phyloP scores from a whole-genome alignment of 2,329 filamentous ascomycete genomes.

The Exophiala viscosa region DNA sequence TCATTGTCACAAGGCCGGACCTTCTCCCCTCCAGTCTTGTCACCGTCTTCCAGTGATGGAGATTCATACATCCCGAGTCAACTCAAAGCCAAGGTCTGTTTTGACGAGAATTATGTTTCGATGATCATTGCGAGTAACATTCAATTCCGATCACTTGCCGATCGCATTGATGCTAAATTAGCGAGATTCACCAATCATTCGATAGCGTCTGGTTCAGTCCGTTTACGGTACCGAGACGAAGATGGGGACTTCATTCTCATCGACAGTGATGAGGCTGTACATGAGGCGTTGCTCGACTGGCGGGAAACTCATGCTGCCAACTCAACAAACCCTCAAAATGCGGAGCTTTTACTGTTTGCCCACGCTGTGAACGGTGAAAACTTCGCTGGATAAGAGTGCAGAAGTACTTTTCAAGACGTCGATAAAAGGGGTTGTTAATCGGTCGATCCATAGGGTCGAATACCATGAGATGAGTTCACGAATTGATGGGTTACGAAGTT shows the following conservation, averaged over 20 bases:
- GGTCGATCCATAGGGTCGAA: background rate
- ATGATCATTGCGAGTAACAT: conserved; percentile 97
- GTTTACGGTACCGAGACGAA: conserved; percentile 84
- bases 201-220: conserved; percentile 76
- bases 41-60: conserved; percentile 25
- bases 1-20: conserved; percentile 32
- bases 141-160: conserved; percentile 85
- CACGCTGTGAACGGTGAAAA: conserved; percentile 15
- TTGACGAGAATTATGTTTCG: conserved; percentile 85
- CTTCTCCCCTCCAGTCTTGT: conserved; percentile 31
- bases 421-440: background rate
- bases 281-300: conserved; percentile 94
- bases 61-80: conserved; percentile 62
- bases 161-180: conserved; percentile 93
- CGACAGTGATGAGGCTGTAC: conserved; percentile 91
- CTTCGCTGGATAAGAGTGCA: conserved; percentile 2
- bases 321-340: conserved; percentile 38
- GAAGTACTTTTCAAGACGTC: background rate
- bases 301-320: conserved; percentile 66
- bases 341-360: conserved; percentile 27
- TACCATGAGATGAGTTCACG: conserved; percentile 19
- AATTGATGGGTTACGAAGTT: conserved; percentile 23
- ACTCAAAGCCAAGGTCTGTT: conserved; percentile 93
- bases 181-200: conserved; percentile 79
- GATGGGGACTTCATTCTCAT: conserved; percentile 93